Conservation (phyloP, 352 stramenopile genomes). For the Globisporangium paroecandrum region DNA sequence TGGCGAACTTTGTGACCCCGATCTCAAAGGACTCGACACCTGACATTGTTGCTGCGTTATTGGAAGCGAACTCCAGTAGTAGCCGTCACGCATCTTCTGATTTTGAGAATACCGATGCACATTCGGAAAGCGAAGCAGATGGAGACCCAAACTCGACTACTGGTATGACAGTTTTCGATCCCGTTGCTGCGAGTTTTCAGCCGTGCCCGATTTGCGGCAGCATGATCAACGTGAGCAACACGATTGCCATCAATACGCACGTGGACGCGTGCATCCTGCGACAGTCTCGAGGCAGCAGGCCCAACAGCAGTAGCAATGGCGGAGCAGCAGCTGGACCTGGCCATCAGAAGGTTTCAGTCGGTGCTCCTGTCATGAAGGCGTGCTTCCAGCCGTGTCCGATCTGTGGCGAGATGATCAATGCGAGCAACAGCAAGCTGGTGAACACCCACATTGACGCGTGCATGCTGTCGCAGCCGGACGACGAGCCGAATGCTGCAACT, state of each 20-base stretch:
- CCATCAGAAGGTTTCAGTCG: neutral
- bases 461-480: constrained; percentile 13
- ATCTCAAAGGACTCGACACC: constrained; percentile 12
- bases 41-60: constrained; percentile 19
- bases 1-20: constrained; percentile 12
- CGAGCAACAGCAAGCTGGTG: constrained; percentile 40
- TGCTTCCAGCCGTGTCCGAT: constrained; percentile 48
- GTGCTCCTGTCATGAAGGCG: neutral
- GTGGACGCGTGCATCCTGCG: constrained; percentile 48
- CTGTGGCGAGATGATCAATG: constrained; percentile 47
- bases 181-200: constrained; percentile 18
- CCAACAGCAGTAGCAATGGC: neutral
- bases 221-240: constrained; percentile 44
- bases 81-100: neutral
- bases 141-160: neutral
- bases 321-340: neutral
- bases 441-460: constrained; percentile 67
- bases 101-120: neutral
- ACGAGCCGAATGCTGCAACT: neutral
- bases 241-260: constrained; percentile 60
- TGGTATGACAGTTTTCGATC: neutral
- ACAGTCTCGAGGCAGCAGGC: neutral
- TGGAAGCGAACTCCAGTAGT: constrained; percentile 21
- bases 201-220: constrained; percentile 61
- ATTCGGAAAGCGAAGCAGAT: neutral